Base-by-base conservation (phyloP, 2,329 filamentous ascomycete genomes). In the Claviceps arundinis region DNA sequence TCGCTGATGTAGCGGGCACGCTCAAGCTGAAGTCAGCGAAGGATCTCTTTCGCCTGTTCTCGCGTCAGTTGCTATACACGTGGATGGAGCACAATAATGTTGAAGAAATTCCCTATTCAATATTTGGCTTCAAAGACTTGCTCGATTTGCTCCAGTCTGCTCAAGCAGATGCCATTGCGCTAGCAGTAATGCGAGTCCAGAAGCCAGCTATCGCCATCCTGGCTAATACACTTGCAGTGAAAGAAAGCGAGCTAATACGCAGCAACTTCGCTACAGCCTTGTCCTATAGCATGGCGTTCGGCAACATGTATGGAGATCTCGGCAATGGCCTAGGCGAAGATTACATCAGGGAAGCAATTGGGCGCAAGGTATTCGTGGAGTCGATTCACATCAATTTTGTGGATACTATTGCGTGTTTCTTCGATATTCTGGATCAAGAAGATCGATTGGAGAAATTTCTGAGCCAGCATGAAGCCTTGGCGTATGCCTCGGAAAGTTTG, bases 51-150 rank as follows among this genome's bases (percentile, higher is more conserved):
- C 73, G 73, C 5, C 72, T 97, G 0, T 98, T 97, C 62, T 83
- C 88, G 6, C 82, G 90, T 2, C 93, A 98, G 61, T 74, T 98
- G 6, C 72, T 97, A 3, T 95, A 88, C 63, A 95, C 89, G 0
- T 98, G 90, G 91, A 78, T 94, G 3, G 81, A 88, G 56, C 70
- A 70, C 1, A 78, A 84, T 54, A 68, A 71, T 1, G 71, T 95
- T 7, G 72, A 77, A n/a, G 74, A 80, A 3, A 86, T 98, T 48
- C 91, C 93, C 0, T 95, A 80, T 61, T 72, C 75, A n/a, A 86
- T 93, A 2, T 98, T 98, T 65, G 85, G 83, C 1, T 98, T 94
- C 62, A 54, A 68, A 1, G 80, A 69, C 16, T 74, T 97, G 2
- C 65, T 73, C 17, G 82, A 87, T 4, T 76, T 98, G 50, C 66